Evolutionary conservation across 306 rosid species (phyloP), one percentile per base, ranked within the genome.

Genomic region (Vigna unguiculata): DNA sequence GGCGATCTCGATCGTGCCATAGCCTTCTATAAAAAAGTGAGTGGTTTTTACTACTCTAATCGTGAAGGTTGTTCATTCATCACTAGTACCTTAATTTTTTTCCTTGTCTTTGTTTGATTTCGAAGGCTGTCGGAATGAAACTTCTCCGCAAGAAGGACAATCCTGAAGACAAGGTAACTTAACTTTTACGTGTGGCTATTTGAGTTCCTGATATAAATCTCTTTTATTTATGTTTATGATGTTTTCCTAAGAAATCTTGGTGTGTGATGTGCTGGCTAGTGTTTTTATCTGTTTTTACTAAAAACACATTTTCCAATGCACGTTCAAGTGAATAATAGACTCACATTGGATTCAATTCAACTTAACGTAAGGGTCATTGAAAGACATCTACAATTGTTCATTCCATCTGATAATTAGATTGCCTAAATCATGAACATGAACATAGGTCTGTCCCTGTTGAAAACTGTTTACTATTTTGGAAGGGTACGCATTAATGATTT

Each of bases 71-170:
- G 41, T 78, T 69, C 69, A 30, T 85, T 69, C 69, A 21, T 55
- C 52, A 58, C 72, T 30, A 43, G 46, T 55, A 73, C 25, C 74
- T 69, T 53, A 30, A 78, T 64, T 36, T 38, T 78, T 74, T 28
- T 72, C 64, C 36, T 7, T 70, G 70, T 61, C 57, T 60, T 53
- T 75, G 54, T 69, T 62, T 75, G 58, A 72, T 84, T 61, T 58
- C 46, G 9, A 81, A 91, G 98, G 96, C 97, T 80, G 86, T 83
- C 79, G 98, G 98, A 63, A 87, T 94, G 98, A 87, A 88, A 86
- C 97, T 94, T 84, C 97, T 94, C 51, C 83, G 83, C 79, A 91
- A 67, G 81, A 82, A 87, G 46, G 97, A 94, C 80, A 88, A 88
- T 76, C 94, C 93, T 0, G 96, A 90, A 75, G 66, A 87, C 66